Base-by-base conservation (phyloP, 768 basidiomycete species). In the Phaeotremella fagi region DNA sequence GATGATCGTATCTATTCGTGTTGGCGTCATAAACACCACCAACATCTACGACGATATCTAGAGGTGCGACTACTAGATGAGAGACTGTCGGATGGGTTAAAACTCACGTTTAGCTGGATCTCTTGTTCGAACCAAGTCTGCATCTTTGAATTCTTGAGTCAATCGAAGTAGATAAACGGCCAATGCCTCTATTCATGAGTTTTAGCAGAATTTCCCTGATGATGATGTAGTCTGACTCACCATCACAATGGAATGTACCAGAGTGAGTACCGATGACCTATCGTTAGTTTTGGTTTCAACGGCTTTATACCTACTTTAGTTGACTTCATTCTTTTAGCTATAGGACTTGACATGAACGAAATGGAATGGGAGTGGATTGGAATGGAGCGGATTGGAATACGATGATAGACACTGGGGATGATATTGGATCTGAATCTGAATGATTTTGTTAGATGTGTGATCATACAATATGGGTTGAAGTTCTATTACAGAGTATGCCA, bases 11-110 rank as follows among this genome's bases (percentile, higher is more conserved):
- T 33, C 86, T 81, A 48, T 85, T 82, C 50, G 79, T 82, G 55
- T 77, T 77, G 66, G 84, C 82, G 50, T 94, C 89, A 73, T 97
- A 99, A 22, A 87, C 80, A 4, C 87, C 91, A 9, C 95, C 92
- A 45, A 99, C 91, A 69, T 99, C 94, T 22, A 98, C 90, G 26
- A 99, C 88, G 67, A 99, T 90, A 71, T 91, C 85, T 73, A 92
- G 91, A 4, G 82, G 79, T 55, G 84, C 83, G 29, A 75, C 72
- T 75, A 53, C 5, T 43, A 11, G n/a, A 29, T 11, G 5, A 27
- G 23, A 27, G 3, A 24, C 31, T 20, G 22, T 7, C 27, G 36
- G 38, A 24, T 2, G 9, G 16, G 48, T 36, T 25, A 24, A 24
- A 26, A 60, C 72, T 50, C 25, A 73, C 74, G 61, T 53, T 68